These are phyloP conservation scores for Amanita pallidorosea DNA, from an alignment of 768 basidiomycete genomes.

Conservation along the genomic window DNA sequence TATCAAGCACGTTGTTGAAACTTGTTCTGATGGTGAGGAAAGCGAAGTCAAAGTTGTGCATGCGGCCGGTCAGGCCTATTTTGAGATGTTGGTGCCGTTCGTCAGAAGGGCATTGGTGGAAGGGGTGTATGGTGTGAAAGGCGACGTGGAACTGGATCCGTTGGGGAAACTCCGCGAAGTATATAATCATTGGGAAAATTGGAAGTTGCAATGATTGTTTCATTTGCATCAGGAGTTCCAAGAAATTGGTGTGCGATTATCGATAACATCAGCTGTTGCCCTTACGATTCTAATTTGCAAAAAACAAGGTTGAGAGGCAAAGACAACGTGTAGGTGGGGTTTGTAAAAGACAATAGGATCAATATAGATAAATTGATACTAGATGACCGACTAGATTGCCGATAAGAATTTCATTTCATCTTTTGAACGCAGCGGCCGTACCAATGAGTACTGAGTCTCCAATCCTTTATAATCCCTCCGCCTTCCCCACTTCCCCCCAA, in stretches of 20 bases:
- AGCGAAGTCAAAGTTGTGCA: constrained; percentile 22
- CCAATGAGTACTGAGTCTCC: constrained; percentile 9
- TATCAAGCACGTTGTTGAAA: constrained; percentile 16
- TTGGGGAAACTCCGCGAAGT: neutral
- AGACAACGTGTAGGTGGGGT: too few species aligned
- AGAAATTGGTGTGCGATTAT: neutral
- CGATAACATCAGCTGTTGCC: too few species aligned
- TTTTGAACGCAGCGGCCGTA: too few species aligned
- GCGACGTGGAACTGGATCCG: neutral
- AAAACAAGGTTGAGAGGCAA: too few species aligned
- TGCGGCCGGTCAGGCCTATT: constrained; percentile 48
- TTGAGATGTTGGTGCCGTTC: constrained; percentile 59
- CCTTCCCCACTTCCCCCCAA: constrained; percentile 9
- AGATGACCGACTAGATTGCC: too few species aligned
- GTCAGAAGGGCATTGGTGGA: constrained; percentile 57
- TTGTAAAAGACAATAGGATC: too few species aligned
- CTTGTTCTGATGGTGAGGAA: constrained; percentile 9
- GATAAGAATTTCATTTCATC: too few species aligned
- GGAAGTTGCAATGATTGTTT: neutral
- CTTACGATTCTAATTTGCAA: too few species aligned
- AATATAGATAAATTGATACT: too few species aligned
- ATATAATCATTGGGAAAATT: neutral
- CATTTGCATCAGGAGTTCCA: neutral
- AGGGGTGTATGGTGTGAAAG: constrained; percentile 6
- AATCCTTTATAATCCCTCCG: constrained; percentile 9